These are phyloP conservation scores for Colletotrichum endophyticum DNA, from an alignment of 2,329 filamentous ascomycete species.

Conservation along the genomic window DNA sequence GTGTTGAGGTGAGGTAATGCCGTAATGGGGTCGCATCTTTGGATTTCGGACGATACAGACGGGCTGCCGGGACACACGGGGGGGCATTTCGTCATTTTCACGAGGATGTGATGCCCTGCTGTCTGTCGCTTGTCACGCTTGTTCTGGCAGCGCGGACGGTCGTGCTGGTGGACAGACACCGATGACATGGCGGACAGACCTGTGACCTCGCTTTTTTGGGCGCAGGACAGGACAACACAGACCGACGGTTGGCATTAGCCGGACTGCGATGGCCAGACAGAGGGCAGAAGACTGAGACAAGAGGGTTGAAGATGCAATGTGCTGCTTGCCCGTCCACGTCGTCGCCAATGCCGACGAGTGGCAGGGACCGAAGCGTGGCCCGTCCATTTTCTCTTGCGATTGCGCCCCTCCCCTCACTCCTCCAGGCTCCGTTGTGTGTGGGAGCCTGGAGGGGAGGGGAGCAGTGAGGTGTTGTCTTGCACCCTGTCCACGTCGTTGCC, in stretches of 20 bases:
- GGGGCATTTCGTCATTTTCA: neutral
- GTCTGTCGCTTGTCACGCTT: neutral
- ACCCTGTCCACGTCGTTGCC: neutral
- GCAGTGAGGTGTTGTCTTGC: neutral
- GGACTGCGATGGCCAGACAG: neutral
- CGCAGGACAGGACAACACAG: neutral
- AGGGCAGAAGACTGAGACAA: neutral
- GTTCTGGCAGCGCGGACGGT: neutral
- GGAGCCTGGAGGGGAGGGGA: neutral
- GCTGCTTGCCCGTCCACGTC: neutral
- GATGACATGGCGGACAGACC: neutral
- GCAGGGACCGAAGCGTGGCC: neutral
- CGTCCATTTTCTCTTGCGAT: neutral
- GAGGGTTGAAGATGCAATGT: neutral
- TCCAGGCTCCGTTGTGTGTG: neutral
- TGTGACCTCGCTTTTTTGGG: neutral
- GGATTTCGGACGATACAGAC: neutral
- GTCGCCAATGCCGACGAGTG: neutral
- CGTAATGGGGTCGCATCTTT: neutral
- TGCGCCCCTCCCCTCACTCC: neutral
- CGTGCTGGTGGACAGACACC: neutral
- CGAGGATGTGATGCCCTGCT: neutral
- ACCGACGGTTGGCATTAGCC: neutral
- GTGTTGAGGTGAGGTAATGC: neutral
- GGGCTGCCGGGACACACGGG: neutral